These are phyloP conservation scores for Yamadazyma atlantica DNA, from an alignment of 1,139 yeast species.

Conservation along the genomic window DNA sequence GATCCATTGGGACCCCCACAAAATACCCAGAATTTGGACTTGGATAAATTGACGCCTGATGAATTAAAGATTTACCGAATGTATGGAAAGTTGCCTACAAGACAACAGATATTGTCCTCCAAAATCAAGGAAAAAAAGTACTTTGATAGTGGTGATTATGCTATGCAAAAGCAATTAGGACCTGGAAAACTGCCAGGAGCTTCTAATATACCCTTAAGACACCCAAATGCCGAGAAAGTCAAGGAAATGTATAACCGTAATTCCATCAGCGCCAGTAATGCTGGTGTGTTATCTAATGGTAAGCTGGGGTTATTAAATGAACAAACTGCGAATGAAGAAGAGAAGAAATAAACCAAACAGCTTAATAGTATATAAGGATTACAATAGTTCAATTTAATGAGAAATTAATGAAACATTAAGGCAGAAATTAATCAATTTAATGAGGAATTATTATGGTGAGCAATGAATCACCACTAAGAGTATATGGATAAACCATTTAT, in stretches of 20 bases:
- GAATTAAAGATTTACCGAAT: constrained; percentile 69
- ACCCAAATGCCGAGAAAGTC: constrained; percentile 51
- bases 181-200: constrained; percentile 13
- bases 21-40: constrained; percentile 50
- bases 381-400: no score
- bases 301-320: constrained; percentile 47
- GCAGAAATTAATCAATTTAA: no score
- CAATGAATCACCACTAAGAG: no score
- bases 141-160: constrained; percentile 97
- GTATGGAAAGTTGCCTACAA: constrained; percentile 88
- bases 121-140: constrained; percentile 87
- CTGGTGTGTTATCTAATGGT: constrained; percentile 48
- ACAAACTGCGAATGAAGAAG: constrained; percentile 31
- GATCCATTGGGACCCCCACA: constrained; percentile 50
- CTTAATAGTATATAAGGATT: not conserved
- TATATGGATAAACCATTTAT: no score
- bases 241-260: constrained; percentile 48
- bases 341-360: constrained; percentile 4
- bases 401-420: no score
- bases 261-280: constrained; percentile 45
- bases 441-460: no score
- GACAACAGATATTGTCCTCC: constrained; percentile 75
- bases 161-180: constrained; percentile 68
- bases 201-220: constrained; percentile 39
- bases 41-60: constrained; percentile 62